Conservation (phyloP, 192 early-diverging fungal genomes). For the Cetraspora pellucida region DNA sequence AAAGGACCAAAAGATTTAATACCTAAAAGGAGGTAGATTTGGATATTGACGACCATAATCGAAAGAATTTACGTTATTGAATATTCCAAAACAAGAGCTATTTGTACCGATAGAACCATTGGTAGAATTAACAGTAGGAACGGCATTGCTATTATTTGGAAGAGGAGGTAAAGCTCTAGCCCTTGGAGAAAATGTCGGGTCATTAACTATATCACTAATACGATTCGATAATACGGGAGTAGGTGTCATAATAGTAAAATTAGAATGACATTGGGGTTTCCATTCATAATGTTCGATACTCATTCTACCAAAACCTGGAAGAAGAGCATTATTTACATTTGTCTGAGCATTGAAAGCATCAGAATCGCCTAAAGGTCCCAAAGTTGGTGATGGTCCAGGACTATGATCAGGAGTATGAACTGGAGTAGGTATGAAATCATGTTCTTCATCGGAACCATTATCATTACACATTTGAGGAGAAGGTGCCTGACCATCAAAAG, state of each 20-base stretch:
- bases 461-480: not conserved
- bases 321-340: not conserved
- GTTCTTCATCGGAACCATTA: slow-evolving; percentile 6
- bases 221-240: no score
- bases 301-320: not conserved
- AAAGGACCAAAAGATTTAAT: no score
- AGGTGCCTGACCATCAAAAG: not conserved
- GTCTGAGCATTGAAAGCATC: not conserved
- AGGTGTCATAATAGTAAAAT: not conserved
- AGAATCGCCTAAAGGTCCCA: not conserved
- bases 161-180: slow-evolving; percentile 11
- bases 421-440: not conserved
- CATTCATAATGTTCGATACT: not conserved
- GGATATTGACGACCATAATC: no score
- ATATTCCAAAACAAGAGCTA: no score
- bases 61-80: no score
- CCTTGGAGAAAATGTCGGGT: not conserved
- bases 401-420: not conserved
- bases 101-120: not conserved
- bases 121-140: not conserved
- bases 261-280: not conserved
- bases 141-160: not conserved
- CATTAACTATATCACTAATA: slow-evolving; percentile 26
- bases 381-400: not conserved
- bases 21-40: no score